Conservation (phyloP, 306 rosid genomes). For the Pterocarpus macrocarpus region DNA sequence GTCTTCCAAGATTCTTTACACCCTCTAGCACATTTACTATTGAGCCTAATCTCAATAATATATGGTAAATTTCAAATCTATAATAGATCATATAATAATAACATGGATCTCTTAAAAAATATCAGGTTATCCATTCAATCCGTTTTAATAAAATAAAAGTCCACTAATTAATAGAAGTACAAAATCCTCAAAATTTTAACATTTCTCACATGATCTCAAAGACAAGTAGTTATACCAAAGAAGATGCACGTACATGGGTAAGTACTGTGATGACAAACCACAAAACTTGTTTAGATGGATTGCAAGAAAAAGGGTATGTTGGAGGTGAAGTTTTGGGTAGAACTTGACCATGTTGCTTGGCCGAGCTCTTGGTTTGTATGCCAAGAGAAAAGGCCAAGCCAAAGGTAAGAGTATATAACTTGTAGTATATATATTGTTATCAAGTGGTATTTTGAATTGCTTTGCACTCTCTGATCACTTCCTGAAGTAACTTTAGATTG, state of each 20-base stretch:
- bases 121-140: no score
- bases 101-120: no score
- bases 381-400: conserved; percentile 44
- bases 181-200: no score
- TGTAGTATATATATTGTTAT: background rate
- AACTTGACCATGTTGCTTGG: conserved; percentile 55
- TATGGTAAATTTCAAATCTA: no score
- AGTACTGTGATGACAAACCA: conserved; percentile 67
- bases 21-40: no score
- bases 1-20: no score
- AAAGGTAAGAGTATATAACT: conserved; percentile 27
- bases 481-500: background rate
- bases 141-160: no score
- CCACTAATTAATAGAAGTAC: no score
- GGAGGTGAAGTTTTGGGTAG: conserved; percentile 30
- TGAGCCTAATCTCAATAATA: no score
- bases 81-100: no score
- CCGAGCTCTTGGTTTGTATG: conserved; percentile 58
- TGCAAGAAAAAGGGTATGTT: conserved; percentile 54
- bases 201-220: conserved; percentile 41
- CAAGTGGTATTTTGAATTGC: background rate
- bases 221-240: conserved; percentile 27
- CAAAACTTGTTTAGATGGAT: conserved; percentile 63
- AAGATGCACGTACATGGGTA: conserved; percentile 64
- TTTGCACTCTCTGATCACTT: background rate